Conservation (phyloP, 164 flowering plant species). For the Berberis vulgaris region DNA sequence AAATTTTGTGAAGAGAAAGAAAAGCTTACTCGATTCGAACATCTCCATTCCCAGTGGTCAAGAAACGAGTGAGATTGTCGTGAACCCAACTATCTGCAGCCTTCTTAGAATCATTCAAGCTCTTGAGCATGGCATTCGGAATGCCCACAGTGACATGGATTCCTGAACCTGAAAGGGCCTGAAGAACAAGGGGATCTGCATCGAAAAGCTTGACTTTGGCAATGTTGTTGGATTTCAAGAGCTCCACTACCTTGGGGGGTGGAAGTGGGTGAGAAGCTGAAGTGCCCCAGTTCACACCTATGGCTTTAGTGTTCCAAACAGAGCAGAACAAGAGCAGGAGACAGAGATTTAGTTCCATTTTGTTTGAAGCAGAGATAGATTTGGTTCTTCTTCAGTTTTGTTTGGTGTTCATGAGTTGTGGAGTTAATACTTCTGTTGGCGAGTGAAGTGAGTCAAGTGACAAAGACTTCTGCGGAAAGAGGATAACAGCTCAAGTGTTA, state of each 20-base stretch:
- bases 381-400: too few species aligned
- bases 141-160: slow-evolving; percentile 65
- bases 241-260: slow-evolving; percentile 60
- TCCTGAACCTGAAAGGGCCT: slow-evolving; percentile 56
- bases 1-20: neutral
- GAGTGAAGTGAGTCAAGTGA: too few species aligned
- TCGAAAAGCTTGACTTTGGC: slow-evolving; percentile 67
- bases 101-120: slow-evolving; percentile 55
- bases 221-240: slow-evolving; percentile 62
- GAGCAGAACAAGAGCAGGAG: too few species aligned
- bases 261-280: slow-evolving; percentile 72
- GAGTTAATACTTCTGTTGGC: too few species aligned
- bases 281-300: slow-evolving; percentile 97
- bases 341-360: too few species aligned
- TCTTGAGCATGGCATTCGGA: slow-evolving; percentile 63
- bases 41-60: slow-evolving; percentile 26
- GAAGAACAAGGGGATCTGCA: slow-evolving; percentile 61
- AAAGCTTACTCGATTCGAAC: slow-evolving; percentile 55
- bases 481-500: too few species aligned
- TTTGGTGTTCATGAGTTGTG: too few species aligned
- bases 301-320: slow-evolving; percentile 15
- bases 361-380: too few species aligned
- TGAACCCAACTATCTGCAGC: slow-evolving; percentile 82
- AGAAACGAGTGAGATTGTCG: slow-evolving; percentile 72
- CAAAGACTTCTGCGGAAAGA: too few species aligned